phyloP scores from a whole-genome alignment of 768 basidiomycete species.

The Clitopilus passeckerianus region DNA sequence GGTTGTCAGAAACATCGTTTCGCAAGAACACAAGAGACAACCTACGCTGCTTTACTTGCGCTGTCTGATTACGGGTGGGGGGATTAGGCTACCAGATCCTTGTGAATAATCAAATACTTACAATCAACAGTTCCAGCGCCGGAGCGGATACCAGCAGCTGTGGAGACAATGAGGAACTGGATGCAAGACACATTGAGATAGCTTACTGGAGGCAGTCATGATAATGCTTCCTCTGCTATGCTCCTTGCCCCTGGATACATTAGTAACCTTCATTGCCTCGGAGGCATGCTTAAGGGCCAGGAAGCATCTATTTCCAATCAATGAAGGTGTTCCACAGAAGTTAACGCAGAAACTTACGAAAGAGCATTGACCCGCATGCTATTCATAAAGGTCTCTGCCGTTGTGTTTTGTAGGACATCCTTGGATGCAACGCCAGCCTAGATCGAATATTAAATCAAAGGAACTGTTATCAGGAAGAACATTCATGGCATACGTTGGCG shows the following conservation, averaged over 20 bases:
- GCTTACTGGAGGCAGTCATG: conserved; percentile 76
- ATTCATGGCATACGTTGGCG: conserved; percentile 66
- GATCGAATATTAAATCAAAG: neutral
- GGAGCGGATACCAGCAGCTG: conserved; percentile 79
- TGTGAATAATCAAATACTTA: conserved; percentile 29
- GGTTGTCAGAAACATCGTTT: neutral
- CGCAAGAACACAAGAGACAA: conserved; percentile 6
- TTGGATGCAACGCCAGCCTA: conserved; percentile 65
- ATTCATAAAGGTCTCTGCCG: conserved; percentile 66
- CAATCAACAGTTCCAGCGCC: conserved; percentile 83
- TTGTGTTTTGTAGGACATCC: conserved; percentile 43
- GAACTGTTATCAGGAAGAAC: neutral
- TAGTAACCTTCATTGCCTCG: conserved; percentile 68
- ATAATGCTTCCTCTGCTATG: conserved; percentile 78
- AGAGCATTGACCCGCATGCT: conserved; percentile 71
- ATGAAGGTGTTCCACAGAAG: neutral
- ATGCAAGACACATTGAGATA: neutral
- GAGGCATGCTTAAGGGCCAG: conserved; percentile 86
- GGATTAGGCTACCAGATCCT: neutral
- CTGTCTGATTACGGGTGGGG: conserved; percentile 50
- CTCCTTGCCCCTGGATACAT: conserved; percentile 65
- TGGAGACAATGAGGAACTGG: neutral
- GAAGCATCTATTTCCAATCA: conserved; percentile 57
- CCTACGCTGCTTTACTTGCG: conserved; percentile 90
- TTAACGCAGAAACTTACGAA: conserved; percentile 30